Base-by-base conservation (phyloP, 441 rosid genomes). In the Eruca vesicaria region DNA sequence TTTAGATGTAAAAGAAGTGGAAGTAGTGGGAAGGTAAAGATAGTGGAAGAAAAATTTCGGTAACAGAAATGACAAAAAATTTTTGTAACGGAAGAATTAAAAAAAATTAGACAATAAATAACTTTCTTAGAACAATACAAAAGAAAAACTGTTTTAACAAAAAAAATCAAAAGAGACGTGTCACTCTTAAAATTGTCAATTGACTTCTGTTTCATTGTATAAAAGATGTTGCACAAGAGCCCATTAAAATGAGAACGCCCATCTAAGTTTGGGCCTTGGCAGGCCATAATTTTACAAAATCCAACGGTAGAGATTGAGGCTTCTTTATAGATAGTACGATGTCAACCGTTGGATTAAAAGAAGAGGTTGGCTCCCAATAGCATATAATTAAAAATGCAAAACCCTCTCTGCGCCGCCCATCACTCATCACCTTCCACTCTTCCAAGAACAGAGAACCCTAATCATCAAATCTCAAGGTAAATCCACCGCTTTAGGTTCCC, bases 371-470 rank as follows among this genome's bases (percentile, higher is more conserved):
- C 55, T 62, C 65, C 29, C 66, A 53, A 75, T 19, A 75, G 29
- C 58, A 18, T 38, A 63, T 69, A 63, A 53, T 63, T 63, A 68
- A 76, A 69, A 59, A 2, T 18, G 66, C 63, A 77, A 77, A 77
- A 71, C 80, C 80, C 72, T 76, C 52, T 53, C 79, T 31, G 35
- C 75, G 80, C 80, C 76, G 80, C 71, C 80, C 71, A 66, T 53
- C 55, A 31, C 70, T 63, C 66, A 77, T 71, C 80, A 59, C 59
- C 20, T 64, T 45, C 41, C 14, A 43, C 76, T 65, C 68, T 43
- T 29, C 11, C 41, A 60, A 66, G 73, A 59, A 38, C 9, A 59
- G 9, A 15, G 70, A 78, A 72, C 77, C 77, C 77, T 67, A 72
- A 35, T 32, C 1, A 52, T 32, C 69, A 33, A 63, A 67, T 31